phyloP scores from a whole-genome alignment of 305 asterid species.

The Fraxinus nigra region DNA sequence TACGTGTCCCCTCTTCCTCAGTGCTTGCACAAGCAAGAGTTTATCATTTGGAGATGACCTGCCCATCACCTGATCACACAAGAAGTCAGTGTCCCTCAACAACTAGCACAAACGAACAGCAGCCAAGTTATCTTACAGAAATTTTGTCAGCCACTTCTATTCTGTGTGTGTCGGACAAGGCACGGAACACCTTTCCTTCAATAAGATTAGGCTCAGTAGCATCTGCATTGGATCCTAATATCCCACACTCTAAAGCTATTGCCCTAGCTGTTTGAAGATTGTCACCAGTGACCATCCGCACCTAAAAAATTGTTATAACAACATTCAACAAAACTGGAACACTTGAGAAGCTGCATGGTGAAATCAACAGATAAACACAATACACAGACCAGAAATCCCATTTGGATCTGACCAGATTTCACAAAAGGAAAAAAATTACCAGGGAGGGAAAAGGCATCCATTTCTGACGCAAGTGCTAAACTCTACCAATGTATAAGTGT shows the following conservation, averaged over 20 bases:
- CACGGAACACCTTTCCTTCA: constrained; percentile 86
- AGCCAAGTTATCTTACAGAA: constrained; percentile 54
- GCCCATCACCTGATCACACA: constrained; percentile 78
- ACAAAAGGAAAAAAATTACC: constrained; percentile 5
- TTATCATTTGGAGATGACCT: constrained; percentile 97
- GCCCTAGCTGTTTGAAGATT: constrained; percentile 88
- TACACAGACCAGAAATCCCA: neutral
- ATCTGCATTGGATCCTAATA: constrained; percentile 66
- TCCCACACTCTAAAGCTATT: constrained; percentile 96
- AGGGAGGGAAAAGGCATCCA: constrained; percentile 1
- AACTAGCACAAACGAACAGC: constrained; percentile 1
- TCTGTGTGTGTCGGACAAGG: constrained; percentile 56
- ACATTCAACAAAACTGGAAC: constrained; percentile 1
- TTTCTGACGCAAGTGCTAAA: neutral
- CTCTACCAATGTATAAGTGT: neutral
- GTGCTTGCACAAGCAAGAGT: constrained; percentile 89
- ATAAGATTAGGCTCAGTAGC: constrained; percentile 80
- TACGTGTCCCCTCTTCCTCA: constrained; percentile 86
- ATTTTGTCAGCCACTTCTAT: constrained; percentile 77
- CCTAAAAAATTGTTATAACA: constrained; percentile 39
- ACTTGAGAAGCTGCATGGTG: neutral
- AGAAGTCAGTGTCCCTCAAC: constrained; percentile 15
- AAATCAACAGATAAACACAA: constrained; percentile 4
- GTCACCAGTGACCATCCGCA: constrained; percentile 99
- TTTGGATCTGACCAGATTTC: neutral